Conservation (phyloP, 1,139 yeast species). For the Taphrina communis region DNA sequence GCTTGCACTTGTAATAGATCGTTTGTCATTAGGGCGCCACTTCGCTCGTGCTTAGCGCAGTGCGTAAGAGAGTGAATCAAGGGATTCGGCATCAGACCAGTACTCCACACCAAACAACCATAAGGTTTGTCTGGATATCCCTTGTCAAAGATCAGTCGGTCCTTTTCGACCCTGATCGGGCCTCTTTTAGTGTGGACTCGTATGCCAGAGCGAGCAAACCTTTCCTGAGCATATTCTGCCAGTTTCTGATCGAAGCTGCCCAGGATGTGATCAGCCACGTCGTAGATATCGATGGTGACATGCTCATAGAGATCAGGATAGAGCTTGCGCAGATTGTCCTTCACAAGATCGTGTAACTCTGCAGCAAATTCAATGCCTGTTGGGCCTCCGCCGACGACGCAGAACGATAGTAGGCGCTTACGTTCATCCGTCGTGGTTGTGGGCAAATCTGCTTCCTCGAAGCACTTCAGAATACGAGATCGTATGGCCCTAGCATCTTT, state of each 20-base stretch:
- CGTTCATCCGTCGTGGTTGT: slow-evolving; percentile 59
- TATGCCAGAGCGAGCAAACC: slow-evolving; percentile 64
- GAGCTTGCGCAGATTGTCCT: slow-evolving; percentile 80
- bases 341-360: slow-evolving; percentile 89
- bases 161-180: slow-evolving; percentile 23
- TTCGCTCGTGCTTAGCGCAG: background rate
- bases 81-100: slow-evolving; percentile 60
- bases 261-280: slow-evolving; percentile 66
- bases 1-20: slow-evolving; percentile 64
- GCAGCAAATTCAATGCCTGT: slow-evolving; percentile 75
- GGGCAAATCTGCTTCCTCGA: slow-evolving; percentile 58
- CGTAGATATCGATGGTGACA: slow-evolving; percentile 67
- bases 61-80: slow-evolving; percentile 10
- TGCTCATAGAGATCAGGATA: slow-evolving; percentile 52
- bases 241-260: slow-evolving; percentile 68
- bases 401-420: slow-evolving; percentile 63
- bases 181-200: slow-evolving; percentile 59
- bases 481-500: slow-evolving; percentile 64
- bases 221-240: slow-evolving; percentile 65
- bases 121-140: slow-evolving; percentile 55
- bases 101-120: slow-evolving; percentile 64
- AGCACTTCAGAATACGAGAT: slow-evolving; percentile 59
- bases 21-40: slow-evolving; percentile 47
- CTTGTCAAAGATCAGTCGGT: slow-evolving; percentile 58
- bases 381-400: slow-evolving; percentile 74